Conservation (phyloP, 1,284 basidiomycete genomes). For the Moniliella sp. region DNA sequence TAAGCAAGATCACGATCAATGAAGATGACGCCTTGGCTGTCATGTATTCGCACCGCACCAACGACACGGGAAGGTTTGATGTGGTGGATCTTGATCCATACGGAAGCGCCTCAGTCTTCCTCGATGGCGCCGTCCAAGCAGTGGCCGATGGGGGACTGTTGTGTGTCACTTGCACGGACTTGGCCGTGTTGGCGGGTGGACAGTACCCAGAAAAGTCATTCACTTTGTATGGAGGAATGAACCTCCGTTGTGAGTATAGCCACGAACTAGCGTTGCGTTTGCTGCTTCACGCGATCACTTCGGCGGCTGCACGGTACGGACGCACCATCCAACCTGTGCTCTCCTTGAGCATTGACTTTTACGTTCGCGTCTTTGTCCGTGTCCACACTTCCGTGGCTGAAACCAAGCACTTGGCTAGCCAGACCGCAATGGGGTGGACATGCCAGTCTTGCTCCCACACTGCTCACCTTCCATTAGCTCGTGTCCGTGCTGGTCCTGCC, state of each 20-base stretch:
- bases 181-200: slow-evolving; percentile 72
- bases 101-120: slow-evolving; percentile 84
- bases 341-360: slow-evolving; percentile 93
- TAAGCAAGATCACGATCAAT: slow-evolving; percentile 1
- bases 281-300: slow-evolving; percentile 62
- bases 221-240: slow-evolving; percentile 60
- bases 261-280: slow-evolving; percentile 48
- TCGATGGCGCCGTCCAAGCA: slow-evolving; percentile 84
- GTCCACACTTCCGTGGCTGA: slow-evolving; percentile 56
- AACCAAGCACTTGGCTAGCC: slow-evolving; percentile 50
- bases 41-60: slow-evolving; percentile 70
- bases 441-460: slow-evolving; percentile 21
- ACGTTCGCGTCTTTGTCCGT: slow-evolving; percentile 73
- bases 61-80: slow-evolving; percentile 51
- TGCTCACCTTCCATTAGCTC: slow-evolving; percentile 21
- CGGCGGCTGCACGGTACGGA: slow-evolving; percentile 72
- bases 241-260: slow-evolving; percentile 71
- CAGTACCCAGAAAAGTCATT: slow-evolving; percentile 66
- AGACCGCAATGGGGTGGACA: slow-evolving; percentile 22
- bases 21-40: slow-evolving; percentile 39
- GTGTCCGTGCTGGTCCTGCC: slow-evolving; percentile 5
- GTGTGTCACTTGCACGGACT: slow-evolving; percentile 87
- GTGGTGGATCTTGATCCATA: slow-evolving; percentile 87
- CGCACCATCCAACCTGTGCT: slow-evolving; percentile 74
- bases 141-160: slow-evolving; percentile 61